Conservation (phyloP, 345 rosid genomes). For the Lepidium didymum region DNA sequence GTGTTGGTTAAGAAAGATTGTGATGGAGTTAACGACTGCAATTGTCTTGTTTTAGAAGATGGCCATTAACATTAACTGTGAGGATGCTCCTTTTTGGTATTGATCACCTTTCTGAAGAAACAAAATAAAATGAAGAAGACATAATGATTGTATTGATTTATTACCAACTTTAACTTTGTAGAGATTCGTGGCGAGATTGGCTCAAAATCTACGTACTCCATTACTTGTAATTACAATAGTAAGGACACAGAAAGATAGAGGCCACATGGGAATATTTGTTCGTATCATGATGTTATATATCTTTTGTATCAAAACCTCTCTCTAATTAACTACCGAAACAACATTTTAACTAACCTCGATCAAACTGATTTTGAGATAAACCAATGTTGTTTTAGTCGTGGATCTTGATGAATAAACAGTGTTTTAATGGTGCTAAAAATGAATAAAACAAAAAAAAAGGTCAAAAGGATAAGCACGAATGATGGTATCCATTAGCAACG, state of each 20-base stretch:
- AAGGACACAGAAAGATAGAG: slow-evolving; percentile 2
- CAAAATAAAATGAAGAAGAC: not conserved
- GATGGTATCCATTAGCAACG: slow-evolving; percentile 2
- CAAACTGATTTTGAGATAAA: not conserved
- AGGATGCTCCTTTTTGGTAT: slow-evolving; percentile 12
- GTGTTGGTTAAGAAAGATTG: not conserved
- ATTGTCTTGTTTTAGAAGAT: slow-evolving; percentile 11
- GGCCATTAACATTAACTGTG: not conserved
- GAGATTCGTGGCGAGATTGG: slow-evolving; percentile 28
- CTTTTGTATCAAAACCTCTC: not conserved
- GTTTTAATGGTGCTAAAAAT: not conserved
- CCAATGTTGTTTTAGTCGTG: not conserved
- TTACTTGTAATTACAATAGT: not conserved
- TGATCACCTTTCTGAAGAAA: not conserved
- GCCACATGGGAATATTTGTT: slow-evolving; percentile 8
- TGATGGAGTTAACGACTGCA: slow-evolving; percentile 8
- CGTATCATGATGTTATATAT: not conserved
- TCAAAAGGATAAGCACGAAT: not conserved
- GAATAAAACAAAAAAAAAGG: too few species aligned
- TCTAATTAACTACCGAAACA: not conserved
- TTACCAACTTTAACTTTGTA: slow-evolving; percentile 12
- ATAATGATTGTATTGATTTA: slow-evolving; percentile 1
- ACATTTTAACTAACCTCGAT: not conserved
- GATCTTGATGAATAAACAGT: not conserved
- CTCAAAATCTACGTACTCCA: slow-evolving; percentile 5